Percentiles rank a stretch among this genome's conserved stretches.
These are phyloP conservation scores for Candida boidinii DNA, from an alignment of 805 yeast genomes.

Conservation along the genomic window DNA sequence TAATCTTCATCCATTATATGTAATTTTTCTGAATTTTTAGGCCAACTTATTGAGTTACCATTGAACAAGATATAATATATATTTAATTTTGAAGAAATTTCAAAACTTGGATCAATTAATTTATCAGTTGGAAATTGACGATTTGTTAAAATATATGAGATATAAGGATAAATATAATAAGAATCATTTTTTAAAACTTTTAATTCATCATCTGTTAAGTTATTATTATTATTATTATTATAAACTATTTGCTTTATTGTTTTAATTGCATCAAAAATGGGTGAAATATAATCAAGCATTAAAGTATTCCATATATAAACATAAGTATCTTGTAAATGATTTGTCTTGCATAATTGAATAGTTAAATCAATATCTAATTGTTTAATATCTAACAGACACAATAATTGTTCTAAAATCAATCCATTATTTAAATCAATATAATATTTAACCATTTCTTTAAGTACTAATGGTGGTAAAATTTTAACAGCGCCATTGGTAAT, in stretches of 20 bases:
- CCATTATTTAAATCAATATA: constrained; percentile 34
- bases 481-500: constrained; percentile 38
- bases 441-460: constrained; percentile 51
- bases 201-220: constrained; percentile 8
- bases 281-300: constrained; percentile 63
- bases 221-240: background rate
- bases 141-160: constrained; percentile 66
- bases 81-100: constrained; percentile 36
- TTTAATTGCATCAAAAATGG: constrained; percentile 51
- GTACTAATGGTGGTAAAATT: constrained; percentile 51
- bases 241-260: constrained; percentile 16
- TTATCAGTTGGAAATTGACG: constrained; percentile 72
- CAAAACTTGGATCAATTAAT: constrained; percentile 26
- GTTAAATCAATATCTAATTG: constrained; percentile 76
- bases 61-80: constrained; percentile 54
- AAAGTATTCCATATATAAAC: constrained; percentile 66
- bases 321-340: constrained; percentile 52
- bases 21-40: constrained; percentile 25
- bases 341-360: constrained; percentile 46
- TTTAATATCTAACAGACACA: constrained; percentile 59
- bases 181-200: constrained; percentile 9
- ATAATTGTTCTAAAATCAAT: constrained; percentile 51
- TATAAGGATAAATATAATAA: constrained; percentile 43
- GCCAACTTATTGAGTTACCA: constrained; percentile 43
- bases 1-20: constrained; percentile 23